These are phyloP conservation scores for Acacia confusa DNA, from an alignment of 306 rosid species.

Conservation along the genomic window DNA sequence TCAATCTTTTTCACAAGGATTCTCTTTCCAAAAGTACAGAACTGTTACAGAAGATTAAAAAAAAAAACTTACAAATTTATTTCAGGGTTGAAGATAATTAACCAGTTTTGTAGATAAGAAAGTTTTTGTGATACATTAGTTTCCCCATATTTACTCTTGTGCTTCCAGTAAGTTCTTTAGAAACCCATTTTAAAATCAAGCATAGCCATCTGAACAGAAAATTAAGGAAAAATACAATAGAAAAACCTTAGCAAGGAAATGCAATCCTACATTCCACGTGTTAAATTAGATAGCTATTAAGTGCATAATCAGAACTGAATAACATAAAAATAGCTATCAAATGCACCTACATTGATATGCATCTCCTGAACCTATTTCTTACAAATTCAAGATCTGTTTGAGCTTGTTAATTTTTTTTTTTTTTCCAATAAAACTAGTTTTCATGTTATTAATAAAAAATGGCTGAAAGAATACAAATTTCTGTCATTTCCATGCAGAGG, in stretches of 20 bases:
- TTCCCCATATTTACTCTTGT: not conserved
- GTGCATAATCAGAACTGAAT: not conserved
- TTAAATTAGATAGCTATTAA: constrained; percentile 8
- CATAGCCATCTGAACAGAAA: not conserved
- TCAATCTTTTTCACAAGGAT: not conserved
- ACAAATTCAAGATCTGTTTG: not conserved
- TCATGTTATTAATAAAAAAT: not conserved
- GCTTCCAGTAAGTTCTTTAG: not conserved
- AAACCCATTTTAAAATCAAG: constrained; percentile 9
- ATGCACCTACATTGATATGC: not conserved
- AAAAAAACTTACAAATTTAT: not conserved
- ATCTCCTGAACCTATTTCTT: constrained; percentile 5
- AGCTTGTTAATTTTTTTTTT: not conserved
- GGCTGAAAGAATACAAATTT: not conserved
- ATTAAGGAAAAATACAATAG: not conserved
- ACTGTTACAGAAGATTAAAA: not conserved
- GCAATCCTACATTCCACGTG: not conserved
- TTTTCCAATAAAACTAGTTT: not conserved
- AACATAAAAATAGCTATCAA: not conserved
- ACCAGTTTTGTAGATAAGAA: not conserved
- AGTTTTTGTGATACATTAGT: not conserved
- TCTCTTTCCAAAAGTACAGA: not conserved
- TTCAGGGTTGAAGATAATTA: constrained; percentile 1
- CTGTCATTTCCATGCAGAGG: not conserved
- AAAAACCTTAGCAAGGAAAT: not conserved